Base-by-base conservation (phyloP, 306 rosid species). In the Acacia acuminata region DNA sequence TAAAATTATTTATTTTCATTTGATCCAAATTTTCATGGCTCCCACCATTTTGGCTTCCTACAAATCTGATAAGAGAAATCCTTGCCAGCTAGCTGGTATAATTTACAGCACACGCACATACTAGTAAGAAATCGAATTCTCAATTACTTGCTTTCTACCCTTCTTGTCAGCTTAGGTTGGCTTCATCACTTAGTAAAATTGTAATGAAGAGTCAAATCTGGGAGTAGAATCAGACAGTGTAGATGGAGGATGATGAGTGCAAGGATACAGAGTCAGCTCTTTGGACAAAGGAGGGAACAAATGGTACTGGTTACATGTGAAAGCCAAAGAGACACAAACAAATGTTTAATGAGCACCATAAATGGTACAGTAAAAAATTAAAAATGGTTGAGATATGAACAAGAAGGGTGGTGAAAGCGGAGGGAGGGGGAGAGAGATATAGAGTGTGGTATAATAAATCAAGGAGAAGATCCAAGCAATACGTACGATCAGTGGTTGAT, bases 1-100 rank as follows among this genome's bases (percentile, higher is more conserved):
- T 40, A 4, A 38, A 67, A 7, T 32, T 36, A 5, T 65, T 36
- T 7, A 17, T 30, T 30, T 7, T 8, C 19, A 70, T 43, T 17
- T 40, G 13, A 82, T 87, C 77, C 58, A 85, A 77, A 82, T 63
- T 74, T 82, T 15, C 45, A 80, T 84, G 82, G 85, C 56, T 77
- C 89, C 82, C 79, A 80, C 78, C 0, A 77, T 60, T 86, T 84
- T 19, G 15, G 15, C 7, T 48, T 48, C 7, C 55, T 48, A 48
- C 55, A 15, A 48, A 48, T 15, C 20, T 11, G 22, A 7, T 2
- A 51, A 17, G 22, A 6, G 17, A 51, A 51, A 51, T 51, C 22
- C 58, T 2, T 16, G 22, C 0, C 58, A 17, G 15, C 8, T 15
- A 32, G 36, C 36, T 32, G 36, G 36, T 32, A 32, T 32, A 50